phyloP scores from a whole-genome alignment of 108 stramenopile species.

The Mediolabrus comicus region DNA sequence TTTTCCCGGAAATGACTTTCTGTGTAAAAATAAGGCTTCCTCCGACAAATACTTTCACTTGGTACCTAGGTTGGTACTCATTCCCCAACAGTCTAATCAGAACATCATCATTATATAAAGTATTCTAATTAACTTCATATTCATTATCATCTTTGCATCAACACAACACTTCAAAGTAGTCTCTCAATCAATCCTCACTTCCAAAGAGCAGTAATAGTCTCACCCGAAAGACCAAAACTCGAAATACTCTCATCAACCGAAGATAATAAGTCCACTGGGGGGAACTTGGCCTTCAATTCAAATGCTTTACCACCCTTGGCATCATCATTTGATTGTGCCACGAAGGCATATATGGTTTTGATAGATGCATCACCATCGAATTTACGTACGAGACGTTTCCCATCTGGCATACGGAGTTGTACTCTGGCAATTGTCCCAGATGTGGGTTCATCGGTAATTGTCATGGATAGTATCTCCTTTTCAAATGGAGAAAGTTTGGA shows the following conservation, averaged over 20 bases:
- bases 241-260: conserved; percentile 68
- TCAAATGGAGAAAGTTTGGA: conserved; percentile 41
- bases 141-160: too few relatives aligned
- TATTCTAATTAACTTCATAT: too few relatives aligned
- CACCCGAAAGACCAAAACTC: conserved; percentile 58
- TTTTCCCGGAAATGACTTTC: too few relatives aligned
- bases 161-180: too few relatives aligned
- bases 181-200: conserved; percentile 49
- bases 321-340: conserved; percentile 41
- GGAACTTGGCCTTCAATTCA: conserved; percentile 78
- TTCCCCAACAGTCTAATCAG: background rate
- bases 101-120: background rate
- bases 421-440: conserved; percentile 52
- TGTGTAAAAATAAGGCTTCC: too few relatives aligned
- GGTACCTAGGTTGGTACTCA: too few relatives aligned
- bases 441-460: conserved; percentile 61
- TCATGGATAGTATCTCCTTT: conserved; percentile 51
- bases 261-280: conserved; percentile 69
- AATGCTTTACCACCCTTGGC: conserved; percentile 67
- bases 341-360: conserved; percentile 40
- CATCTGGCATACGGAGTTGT: conserved; percentile 85
- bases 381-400: conserved; percentile 71
- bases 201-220: conserved; percentile 76
- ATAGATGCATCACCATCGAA: conserved; percentile 57
- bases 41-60: too few relatives aligned